Base-by-base conservation (phyloP, 228 moss, liverwort and hornwort species). In the Sphagnum fallax region DNA sequence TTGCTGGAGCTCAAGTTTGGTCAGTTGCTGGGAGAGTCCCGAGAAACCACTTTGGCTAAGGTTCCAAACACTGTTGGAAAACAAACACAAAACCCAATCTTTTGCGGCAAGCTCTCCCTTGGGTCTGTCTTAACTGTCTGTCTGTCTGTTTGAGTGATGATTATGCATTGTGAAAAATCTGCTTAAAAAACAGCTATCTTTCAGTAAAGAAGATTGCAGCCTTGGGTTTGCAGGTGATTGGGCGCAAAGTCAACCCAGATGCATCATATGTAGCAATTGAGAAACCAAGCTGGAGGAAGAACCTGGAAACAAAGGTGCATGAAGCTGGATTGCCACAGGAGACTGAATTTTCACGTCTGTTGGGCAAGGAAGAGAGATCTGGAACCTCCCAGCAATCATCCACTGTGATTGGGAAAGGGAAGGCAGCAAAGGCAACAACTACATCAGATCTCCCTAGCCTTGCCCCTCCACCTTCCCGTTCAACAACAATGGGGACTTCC, bases 1-100 rank as follows among this genome's bases (percentile, higher is more conserved):
- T 63, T 88, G 71, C 84, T 90, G 92, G 90, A 90, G 77, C 77
- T 92, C 51, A 86, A 90, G 59, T 92, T 92, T 69, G 92, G 92
- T 62, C 81, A 84, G 67, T 70, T 92, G 71, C 88, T 92, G 12
- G 92, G 90, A 58, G 92, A 92, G 71, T 80, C 89, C 72, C 86
- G 81, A 62, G 82, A 90, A 61, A 84, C 81, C 65, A 92, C 92
- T 48, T 71, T 92, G 75, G 82, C 82, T 8, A 92, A 92, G 86
- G 92, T 92, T 63, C 49, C 50, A 13, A 66, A 51, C 10, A 32
- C 3, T 32, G 32, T 3, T 32, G 32, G 32, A 32, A 32, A 32
- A 32, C 32, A 63, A 16, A 16, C 63, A 8, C 0, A 16, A 48
- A 8, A 16, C 4, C 2, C 7, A n/a, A 8, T 63, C 8, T 63